Evolutionary conservation across 2,329 filamentous ascomycete genomes (phyloP).

Genomic region (Penicillium sp.): DNA sequence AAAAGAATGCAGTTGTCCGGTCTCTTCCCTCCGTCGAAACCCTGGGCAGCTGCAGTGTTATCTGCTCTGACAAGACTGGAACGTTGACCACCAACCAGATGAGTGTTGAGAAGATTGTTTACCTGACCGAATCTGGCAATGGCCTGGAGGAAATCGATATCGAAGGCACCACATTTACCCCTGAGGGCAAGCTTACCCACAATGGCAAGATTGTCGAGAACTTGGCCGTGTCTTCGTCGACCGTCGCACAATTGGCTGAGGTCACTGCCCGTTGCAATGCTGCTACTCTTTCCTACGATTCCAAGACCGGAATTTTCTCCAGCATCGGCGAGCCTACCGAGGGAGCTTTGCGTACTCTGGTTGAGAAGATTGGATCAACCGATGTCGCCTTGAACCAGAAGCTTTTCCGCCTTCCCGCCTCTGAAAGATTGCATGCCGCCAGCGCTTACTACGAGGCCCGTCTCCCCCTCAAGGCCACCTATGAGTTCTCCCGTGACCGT

Average conservation of each 20-base stretch:
- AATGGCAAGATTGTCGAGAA: constrained; percentile 68
- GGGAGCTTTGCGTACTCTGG: constrained; percentile 83
- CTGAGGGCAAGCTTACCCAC: constrained; percentile 69
- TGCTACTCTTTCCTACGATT: constrained; percentile 76
- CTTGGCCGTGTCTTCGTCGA: constrained; percentile 68
- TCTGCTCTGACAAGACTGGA: constrained; percentile 99
- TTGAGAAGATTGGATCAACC: constrained; percentile 89
- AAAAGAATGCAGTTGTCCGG: constrained; percentile 95
- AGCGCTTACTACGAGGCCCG: constrained; percentile 81
- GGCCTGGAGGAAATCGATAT: constrained; percentile 83
- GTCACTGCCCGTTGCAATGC: constrained; percentile 82
- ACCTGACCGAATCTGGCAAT: constrained; percentile 70
- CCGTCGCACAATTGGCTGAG: constrained; percentile 73
- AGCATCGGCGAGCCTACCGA: constrained; percentile 94
- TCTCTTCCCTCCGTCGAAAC: constrained; percentile 97
- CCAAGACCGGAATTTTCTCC: constrained; percentile 69
- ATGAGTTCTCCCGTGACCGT: constrained; percentile 93
- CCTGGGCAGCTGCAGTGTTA: constrained; percentile 96
- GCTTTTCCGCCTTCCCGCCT: constrained; percentile 48
- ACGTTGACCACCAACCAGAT: constrained; percentile 99
- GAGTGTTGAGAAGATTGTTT: constrained; percentile 93
- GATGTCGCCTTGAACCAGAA: constrained; percentile 60
- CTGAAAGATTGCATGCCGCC: constrained; percentile 71
- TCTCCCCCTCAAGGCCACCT: constrained; percentile 75
- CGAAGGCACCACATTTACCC: constrained; percentile 88